phyloP scores from a whole-genome alignment of 106 monocot species.

The Phalaenopsis aphrodite region DNA sequence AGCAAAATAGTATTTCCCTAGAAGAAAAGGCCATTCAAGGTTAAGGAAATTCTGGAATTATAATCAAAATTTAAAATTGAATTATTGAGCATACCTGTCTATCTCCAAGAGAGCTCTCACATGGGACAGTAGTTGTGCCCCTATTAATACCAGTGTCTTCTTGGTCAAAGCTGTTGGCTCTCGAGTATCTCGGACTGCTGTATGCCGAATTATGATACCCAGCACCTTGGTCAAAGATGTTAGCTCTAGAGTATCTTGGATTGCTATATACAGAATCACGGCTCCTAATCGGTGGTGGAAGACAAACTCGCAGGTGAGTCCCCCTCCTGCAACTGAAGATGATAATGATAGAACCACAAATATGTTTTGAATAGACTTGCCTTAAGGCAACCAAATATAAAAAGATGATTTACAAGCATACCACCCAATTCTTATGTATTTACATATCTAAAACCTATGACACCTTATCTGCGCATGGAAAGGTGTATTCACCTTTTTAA shows the following conservation, averaged over 20 bases:
- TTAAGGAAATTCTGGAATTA: neutral
- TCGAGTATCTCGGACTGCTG: conserved; percentile 1
- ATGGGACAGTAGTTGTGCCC: conserved; percentile 16
- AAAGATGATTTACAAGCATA: neutral
- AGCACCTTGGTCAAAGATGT: conserved; percentile 35
- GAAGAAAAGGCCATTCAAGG: neutral
- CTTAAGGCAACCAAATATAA: neutral
- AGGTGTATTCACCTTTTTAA: no score
- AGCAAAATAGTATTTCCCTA: neutral
- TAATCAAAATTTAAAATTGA: neutral
- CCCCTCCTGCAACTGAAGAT: conserved; percentile 40
- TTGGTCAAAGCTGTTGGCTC: conserved; percentile 18
- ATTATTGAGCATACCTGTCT: conserved; percentile 27
- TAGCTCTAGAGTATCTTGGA: conserved; percentile 28
- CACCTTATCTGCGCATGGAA: no score
- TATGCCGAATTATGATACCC: neutral
- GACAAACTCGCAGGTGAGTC: conserved; percentile 30
- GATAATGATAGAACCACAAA: neutral
- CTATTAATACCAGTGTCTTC: conserved; percentile 8
- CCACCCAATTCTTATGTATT: no score
- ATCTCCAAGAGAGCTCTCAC: conserved; percentile 42
- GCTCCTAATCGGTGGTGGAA: conserved; percentile 47
- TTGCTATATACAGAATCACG: conserved; percentile 19
- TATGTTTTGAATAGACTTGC: neutral
- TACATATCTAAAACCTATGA: no score